A percentile compares a stretch with the other conserved stretches of the same genome.
Conservation (phyloP, 257 asterid genomes). For the Perilla frutescens region DNA sequence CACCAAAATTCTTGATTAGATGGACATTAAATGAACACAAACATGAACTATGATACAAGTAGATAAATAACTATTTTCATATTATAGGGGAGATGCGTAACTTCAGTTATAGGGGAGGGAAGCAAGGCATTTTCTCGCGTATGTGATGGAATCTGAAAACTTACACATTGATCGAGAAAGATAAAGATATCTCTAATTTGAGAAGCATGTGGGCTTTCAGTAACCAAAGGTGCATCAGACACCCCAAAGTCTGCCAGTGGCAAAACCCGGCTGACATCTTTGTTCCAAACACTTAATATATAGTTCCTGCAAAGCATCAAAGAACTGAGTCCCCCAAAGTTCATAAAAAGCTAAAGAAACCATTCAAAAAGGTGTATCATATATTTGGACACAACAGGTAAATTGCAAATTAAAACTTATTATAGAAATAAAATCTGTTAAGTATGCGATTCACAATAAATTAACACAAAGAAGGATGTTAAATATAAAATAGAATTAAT, state of each 20-base stretch:
- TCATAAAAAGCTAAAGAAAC: constrained; percentile 19
- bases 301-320: constrained; percentile 69
- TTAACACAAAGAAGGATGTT: background rate
- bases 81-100: background rate
- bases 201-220: constrained; percentile 66
- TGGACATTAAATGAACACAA: background rate
- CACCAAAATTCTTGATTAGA: background rate
- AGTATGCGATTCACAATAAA: constrained; percentile 10
- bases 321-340: constrained; percentile 37
- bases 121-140: constrained; percentile 22
- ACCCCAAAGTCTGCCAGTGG: constrained; percentile 80
- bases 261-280: constrained; percentile 87
- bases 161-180: constrained; percentile 93
- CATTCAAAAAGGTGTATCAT: constrained; percentile 20
- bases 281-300: constrained; percentile 90
- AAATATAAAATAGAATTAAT: constrained; percentile 18
- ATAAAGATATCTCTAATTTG: constrained; percentile 72
- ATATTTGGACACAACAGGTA: constrained; percentile 20
- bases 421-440: background rate
- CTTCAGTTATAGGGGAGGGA: background rate
- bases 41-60: constrained; percentile 16
- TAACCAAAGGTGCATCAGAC: constrained; percentile 56
- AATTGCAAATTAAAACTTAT: background rate
- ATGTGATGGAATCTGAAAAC: constrained; percentile 41
- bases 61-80: background rate